phyloP scores from a whole-genome alignment of 2,329 filamentous ascomycete species.

The Aotearoamyces nothofagi region DNA sequence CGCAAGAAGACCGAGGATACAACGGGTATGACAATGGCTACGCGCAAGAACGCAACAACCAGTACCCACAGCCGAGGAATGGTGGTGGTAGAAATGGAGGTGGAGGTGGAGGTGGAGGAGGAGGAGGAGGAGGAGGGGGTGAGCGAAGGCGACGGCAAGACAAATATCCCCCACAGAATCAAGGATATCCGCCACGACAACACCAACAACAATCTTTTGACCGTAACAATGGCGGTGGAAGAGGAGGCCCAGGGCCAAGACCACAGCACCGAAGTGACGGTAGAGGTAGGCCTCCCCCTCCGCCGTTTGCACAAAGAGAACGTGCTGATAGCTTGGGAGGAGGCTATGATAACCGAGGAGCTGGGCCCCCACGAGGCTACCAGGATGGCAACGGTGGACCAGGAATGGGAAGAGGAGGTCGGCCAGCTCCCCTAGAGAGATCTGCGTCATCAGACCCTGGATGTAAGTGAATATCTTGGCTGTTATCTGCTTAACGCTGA shows the following conservation, averaged over 20 bases:
- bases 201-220: slow-evolving; percentile 10
- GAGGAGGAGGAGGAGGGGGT: slow-evolving; percentile 1
- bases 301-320: slow-evolving; percentile 1
- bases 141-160: slow-evolving; percentile 5
- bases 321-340: slow-evolving; percentile 11
- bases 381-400: slow-evolving; percentile 12
- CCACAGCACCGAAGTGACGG: slow-evolving; percentile 5
- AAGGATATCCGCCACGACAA: slow-evolving; percentile 10
- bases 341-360: slow-evolving; percentile 12
- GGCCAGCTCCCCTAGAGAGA: slow-evolving; percentile 9
- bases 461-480: slow-evolving; percentile 16
- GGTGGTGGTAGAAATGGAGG: slow-evolving; percentile 14
- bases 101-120: slow-evolving; percentile 12
- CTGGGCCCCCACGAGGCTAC: slow-evolving; percentile 14
- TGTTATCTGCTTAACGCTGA: slow-evolving; percentile 4
- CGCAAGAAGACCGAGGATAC: slow-evolving; percentile 16
- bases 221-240: slow-evolving; percentile 9
- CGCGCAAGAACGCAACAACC: slow-evolving; percentile 12
- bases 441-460: slow-evolving; percentile 11
- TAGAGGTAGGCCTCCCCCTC: background rate
- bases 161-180: slow-evolving; percentile 13
- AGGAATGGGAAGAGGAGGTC: slow-evolving; percentile 1
- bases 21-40: slow-evolving; percentile 9
- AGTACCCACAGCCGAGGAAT: slow-evolving; percentile 9
- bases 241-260: slow-evolving; percentile 15